Conservation (phyloP, 805 yeast genomes). For the Candida qinlingensis region DNA sequence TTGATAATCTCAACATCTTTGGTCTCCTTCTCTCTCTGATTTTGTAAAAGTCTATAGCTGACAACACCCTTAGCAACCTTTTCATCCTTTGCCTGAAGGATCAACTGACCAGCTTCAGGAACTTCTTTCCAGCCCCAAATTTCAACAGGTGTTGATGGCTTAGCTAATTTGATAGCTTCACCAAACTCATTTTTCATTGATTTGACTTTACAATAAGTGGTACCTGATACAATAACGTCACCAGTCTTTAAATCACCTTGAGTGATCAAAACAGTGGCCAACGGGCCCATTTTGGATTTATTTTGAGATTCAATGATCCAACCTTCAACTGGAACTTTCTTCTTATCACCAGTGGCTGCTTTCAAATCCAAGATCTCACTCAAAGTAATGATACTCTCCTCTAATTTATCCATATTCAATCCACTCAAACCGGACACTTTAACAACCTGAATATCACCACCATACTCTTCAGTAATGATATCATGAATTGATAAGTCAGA, state of each 20-base stretch:
- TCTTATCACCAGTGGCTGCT: slow-evolving; percentile 41
- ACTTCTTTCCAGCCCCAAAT: slow-evolving; percentile 91
- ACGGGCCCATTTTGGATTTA: slow-evolving; percentile 75
- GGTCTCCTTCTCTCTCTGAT: slow-evolving; percentile 51
- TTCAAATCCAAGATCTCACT: slow-evolving; percentile 79
- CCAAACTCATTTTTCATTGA: slow-evolving; percentile 74
- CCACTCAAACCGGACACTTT: slow-evolving; percentile 88
- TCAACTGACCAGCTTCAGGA: slow-evolving; percentile 87
- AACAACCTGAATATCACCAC: slow-evolving; percentile 91
- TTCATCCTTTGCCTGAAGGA: slow-evolving; percentile 72
- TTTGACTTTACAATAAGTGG: slow-evolving; percentile 78
- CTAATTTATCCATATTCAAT: slow-evolving; percentile 80
- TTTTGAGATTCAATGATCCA: slow-evolving; percentile 85
- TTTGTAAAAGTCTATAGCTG: slow-evolving; percentile 57
- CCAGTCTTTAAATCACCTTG: slow-evolving; percentile 75
- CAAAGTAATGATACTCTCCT: slow-evolving; percentile 80
- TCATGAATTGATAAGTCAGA: slow-evolving; percentile 73
- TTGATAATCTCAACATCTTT: slow-evolving; percentile 68
- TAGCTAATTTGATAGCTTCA: slow-evolving; percentile 54
- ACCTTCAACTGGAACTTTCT: slow-evolving; percentile 60
- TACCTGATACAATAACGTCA: slow-evolving; percentile 75
- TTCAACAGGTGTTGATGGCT: slow-evolving; percentile 88
- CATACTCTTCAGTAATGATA: slow-evolving; percentile 84
- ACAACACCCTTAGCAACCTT: slow-evolving; percentile 70
- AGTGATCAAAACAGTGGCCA: slow-evolving; percentile 78